Evolutionary conservation across 345 rosid species (phyloP).

Genomic region (Hibiscus tridactylites): DNA sequence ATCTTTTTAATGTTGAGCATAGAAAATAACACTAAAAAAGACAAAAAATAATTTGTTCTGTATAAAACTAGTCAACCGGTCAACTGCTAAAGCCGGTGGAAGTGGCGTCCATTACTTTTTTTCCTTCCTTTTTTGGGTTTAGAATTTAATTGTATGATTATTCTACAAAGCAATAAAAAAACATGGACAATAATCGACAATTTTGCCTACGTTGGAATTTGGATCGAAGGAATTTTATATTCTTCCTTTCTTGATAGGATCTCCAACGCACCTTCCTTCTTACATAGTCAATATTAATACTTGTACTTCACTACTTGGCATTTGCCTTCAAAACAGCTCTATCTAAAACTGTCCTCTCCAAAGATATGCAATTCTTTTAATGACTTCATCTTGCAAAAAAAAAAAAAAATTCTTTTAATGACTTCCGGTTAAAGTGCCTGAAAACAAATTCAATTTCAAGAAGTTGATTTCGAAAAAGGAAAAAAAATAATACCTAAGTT

Average conservation of each 20-base stretch:
- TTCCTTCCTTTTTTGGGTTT: not conserved
- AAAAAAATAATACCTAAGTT: too few relatives aligned
- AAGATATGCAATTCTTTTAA: not conserved
- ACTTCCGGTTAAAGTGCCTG: not conserved
- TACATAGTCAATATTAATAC: too few relatives aligned
- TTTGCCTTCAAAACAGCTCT: not conserved
- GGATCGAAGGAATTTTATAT: not conserved
- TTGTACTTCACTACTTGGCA: too few relatives aligned
- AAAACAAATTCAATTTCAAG: too few relatives aligned
- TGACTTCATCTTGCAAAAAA: too few relatives aligned
- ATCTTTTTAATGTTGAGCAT: too few relatives aligned
- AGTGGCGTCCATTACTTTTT: not conserved
- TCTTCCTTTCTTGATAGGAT: not conserved
- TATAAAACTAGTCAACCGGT: not conserved
- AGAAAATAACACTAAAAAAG: too few relatives aligned
- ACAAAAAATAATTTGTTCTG: too few relatives aligned
- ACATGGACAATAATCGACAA: not conserved
- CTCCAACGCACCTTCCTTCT: too few relatives aligned
- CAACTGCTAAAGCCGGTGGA: not conserved
- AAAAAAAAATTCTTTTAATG: not conserved
- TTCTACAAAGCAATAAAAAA: not conserved
- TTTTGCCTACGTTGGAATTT: not conserved
- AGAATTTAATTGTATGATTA: not conserved
- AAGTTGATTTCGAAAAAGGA: not conserved
- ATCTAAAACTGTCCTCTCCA: too few relatives aligned